phyloP scores from a whole-genome alignment of 208 protist genomes.

The Acanthamoeba comandoni region DNA sequence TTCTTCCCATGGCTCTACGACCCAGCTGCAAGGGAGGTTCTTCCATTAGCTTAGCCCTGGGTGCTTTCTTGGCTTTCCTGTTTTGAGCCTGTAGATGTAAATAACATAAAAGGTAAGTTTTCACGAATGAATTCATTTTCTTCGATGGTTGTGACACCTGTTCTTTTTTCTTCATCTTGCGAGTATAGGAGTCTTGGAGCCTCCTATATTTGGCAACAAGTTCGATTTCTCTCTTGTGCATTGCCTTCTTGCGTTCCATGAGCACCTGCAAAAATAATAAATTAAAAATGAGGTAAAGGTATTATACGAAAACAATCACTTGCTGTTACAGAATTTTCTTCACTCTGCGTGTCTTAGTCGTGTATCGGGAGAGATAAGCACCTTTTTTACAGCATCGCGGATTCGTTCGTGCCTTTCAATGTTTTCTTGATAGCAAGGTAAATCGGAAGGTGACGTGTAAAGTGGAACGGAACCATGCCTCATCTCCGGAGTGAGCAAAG shows the following conservation, averaged over 20 bases:
- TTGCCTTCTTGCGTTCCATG: constrained; percentile 22
- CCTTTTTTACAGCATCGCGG: constrained; percentile 41
- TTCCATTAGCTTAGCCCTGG: neutral
- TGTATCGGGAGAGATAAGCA: neutral
- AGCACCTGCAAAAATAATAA: neutral
- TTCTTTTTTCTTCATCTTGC: constrained; percentile 61
- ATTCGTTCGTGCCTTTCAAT: constrained; percentile 53
- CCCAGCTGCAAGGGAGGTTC: neutral
- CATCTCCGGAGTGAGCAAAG: constrained; percentile 72
- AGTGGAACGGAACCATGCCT: constrained; percentile 11
- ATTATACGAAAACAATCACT: neutral
- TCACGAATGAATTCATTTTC: too few relatives aligned
- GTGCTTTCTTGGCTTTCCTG: constrained; percentile 39
- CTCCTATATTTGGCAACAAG: constrained; percentile 51
- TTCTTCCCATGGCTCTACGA: constrained; percentile 6
- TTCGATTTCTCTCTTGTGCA: constrained; percentile 42
- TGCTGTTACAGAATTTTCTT: too few relatives aligned
- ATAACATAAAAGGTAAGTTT: too few relatives aligned
- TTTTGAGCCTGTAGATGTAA: neutral
- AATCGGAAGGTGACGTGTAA: constrained; percentile 29
- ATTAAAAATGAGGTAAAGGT: neutral
- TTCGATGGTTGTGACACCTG: neutral
- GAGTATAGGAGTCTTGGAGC: constrained; percentile 25
- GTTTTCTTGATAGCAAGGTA: constrained; percentile 57
- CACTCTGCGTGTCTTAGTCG: too few relatives aligned